A percentile compares a stretch with the other conserved stretches of the same genome.
Evolutionary conservation across 116 monocot species (phyloP).

Genomic region (Iris pallida): DNA sequence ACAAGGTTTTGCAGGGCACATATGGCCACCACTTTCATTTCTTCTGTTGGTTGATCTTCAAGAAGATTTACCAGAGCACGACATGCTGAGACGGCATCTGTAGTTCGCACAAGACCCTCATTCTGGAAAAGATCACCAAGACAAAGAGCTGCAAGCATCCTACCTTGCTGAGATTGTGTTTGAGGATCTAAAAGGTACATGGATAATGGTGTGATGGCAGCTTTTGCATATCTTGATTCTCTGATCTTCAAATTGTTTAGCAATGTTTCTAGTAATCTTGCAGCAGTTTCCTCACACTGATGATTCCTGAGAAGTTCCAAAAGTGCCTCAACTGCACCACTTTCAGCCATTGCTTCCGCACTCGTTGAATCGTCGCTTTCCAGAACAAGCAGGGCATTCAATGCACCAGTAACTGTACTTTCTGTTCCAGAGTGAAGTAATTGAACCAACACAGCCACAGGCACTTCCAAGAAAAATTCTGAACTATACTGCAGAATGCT

Average conservation of each 20-base stretch:
- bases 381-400: constrained; percentile 86
- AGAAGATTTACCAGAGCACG: constrained; percentile 87
- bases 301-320: constrained; percentile 70
- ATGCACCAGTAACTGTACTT: constrained; percentile 63
- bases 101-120: constrained; percentile 65
- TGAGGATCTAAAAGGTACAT: constrained; percentile 90
- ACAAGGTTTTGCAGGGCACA: constrained; percentile 92
- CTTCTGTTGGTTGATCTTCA: constrained; percentile 90
- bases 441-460: constrained; percentile 80
- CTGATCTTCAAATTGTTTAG: constrained; percentile 87
- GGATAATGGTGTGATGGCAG: constrained; percentile 71
- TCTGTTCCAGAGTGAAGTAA: constrained; percentile 80
- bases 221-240: constrained; percentile 73
- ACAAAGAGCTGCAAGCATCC: constrained; percentile 76
- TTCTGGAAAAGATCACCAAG: constrained; percentile 95
- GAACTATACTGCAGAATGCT: constrained; percentile 81
- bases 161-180: constrained; percentile 87
- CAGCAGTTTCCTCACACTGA: constrained; percentile 79
- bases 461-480: constrained; percentile 85
- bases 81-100: constrained; percentile 86
- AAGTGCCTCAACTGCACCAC: constrained; percentile 83
- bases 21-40: constrained; percentile 90
- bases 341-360: constrained; percentile 89
- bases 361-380: constrained; percentile 94
- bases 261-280: constrained; percentile 77